Evolutionary conservation across 1,139 yeast genomes (phyloP), one percentile per base, ranked within the genome.

Genomic region (Taphrina pruni): DNA sequence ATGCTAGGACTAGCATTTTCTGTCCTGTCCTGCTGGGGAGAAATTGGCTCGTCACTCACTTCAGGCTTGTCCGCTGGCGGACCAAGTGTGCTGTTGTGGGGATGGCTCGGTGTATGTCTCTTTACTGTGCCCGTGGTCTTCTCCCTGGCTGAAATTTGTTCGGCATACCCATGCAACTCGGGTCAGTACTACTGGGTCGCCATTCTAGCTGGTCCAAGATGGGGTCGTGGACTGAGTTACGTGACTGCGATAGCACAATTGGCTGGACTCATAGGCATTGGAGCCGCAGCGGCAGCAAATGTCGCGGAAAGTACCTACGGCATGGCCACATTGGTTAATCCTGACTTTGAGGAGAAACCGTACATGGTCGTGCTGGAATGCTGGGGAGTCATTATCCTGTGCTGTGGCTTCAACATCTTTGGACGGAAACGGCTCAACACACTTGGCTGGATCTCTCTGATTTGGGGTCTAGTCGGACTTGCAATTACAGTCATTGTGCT

Each of bases 51-150:
- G 17, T 77, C 78, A n/a, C 72, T 78, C 65, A 76, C 75, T 26
- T 76, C 77, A 48, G 78, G 77, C 51, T 73, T 80, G 65, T 71
- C 76, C 32, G 77, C 79, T 38, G 78, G 79, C 20, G 81, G 81
- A 45, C 80, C 82, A 8, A 77, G 77, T 7, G 74, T 88, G 5
- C 81, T 86, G 35, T 84, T 87, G 21, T 88, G 91, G 90, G 90
- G 91, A 67, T 88, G 91, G 90, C 81, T 87, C 70, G 80, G 83
- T 65, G 84, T 87, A 55, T 84, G 85, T n/a, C 72, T 82, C 66
- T 87, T 87, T 72, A 84, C 88, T 69, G 77, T 87, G 64, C 78
- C 82, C 69, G 84, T 86, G 65, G 91, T 90, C 14, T 74, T 83
- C 69, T 82, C 88, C 17, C 86, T 88, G 83, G 85, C 89, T 32